Conservation (phyloP, 352 stramenopile species). For the Phytopythium boreale region DNA sequence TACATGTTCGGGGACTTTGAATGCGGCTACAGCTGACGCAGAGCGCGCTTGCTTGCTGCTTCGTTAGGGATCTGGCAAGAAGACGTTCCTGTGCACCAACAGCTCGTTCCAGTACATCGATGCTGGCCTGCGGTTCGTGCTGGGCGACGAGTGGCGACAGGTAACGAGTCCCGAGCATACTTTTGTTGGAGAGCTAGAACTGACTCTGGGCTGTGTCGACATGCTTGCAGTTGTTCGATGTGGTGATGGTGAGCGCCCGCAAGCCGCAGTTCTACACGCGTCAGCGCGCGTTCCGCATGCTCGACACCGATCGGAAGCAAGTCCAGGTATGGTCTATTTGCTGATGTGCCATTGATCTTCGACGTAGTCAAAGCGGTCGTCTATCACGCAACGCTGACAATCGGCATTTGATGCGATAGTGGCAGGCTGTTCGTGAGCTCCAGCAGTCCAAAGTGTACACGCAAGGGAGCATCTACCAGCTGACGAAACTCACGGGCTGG, state of each 20-base stretch:
- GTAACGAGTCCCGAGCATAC: constrained; percentile 8
- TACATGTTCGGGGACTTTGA: neutral
- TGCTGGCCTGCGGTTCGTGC: constrained; percentile 89
- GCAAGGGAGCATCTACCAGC: constrained; percentile 67
- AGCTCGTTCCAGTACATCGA: constrained; percentile 94
- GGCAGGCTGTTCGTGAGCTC: constrained; percentile 64
- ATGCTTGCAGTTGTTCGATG: constrained; percentile 74
- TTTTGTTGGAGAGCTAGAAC: neutral
- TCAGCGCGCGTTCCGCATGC: constrained; percentile 67
- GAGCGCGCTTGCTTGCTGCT: neutral
- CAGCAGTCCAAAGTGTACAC: constrained; percentile 71
- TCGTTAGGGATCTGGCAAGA: constrained; percentile 76
- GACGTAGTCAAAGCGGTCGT: neutral
- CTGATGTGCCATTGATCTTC: neutral
- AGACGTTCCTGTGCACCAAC: constrained; percentile 93
- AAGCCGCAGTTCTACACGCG: constrained; percentile 93
- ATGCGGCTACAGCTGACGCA: neutral
- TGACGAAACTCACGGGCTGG: constrained; percentile 64
- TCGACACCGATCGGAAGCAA: constrained; percentile 63
- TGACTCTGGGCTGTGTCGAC: neutral
- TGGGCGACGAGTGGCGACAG: constrained; percentile 88
- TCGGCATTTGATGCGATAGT: constrained; percentile 25
- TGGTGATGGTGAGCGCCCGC: constrained; percentile 85
- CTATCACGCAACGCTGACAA: neutral
- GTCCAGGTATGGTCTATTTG: constrained; percentile 33